A percentile compares a stretch with the other conserved stretches of the same genome.
These are phyloP conservation scores for Aspergillus quadricinctus DNA, from an alignment of 2,329 filamentous ascomycete species.

Conservation along the genomic window DNA sequence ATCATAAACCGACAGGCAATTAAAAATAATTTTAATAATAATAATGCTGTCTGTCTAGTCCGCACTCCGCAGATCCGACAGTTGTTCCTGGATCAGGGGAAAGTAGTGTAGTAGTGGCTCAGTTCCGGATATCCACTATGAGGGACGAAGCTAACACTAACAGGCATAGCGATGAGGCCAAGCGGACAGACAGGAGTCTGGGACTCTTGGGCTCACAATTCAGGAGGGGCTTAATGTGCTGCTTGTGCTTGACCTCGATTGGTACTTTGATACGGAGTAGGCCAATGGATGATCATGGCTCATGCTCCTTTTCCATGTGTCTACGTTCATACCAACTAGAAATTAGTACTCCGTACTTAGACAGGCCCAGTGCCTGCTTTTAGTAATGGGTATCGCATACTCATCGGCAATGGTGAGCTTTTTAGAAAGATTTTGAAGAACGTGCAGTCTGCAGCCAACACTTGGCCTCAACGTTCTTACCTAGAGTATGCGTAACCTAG, in stretches of 20 bases:
- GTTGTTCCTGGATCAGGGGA: conserved; percentile 15
- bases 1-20: background rate
- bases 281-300: background rate
- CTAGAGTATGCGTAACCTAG: conserved; percentile 2
- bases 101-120: conserved; percentile 6
- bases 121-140: conserved; percentile 9
- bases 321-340: background rate
- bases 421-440: conserved; percentile 1
- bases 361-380: too few species aligned
- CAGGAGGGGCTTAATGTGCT: background rate
- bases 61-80: conserved; percentile 16
- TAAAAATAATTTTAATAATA: background rate
- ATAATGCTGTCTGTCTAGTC: conserved; percentile 3
- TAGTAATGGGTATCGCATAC: too few species aligned
- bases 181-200: conserved; percentile 1
- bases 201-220: background rate
- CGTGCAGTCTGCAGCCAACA: conserved; percentile 4
- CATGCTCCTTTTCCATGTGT: background rate
- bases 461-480: conserved; percentile 4
- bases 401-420: background rate
- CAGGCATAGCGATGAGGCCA: conserved; percentile 9
- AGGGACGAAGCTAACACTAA: background rate
- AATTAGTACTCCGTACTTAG: background rate
- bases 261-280: background rate
- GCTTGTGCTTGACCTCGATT: background rate